Base-by-base conservation (phyloP, 305 asterid genomes). In the Salvia sclarea region DNA sequence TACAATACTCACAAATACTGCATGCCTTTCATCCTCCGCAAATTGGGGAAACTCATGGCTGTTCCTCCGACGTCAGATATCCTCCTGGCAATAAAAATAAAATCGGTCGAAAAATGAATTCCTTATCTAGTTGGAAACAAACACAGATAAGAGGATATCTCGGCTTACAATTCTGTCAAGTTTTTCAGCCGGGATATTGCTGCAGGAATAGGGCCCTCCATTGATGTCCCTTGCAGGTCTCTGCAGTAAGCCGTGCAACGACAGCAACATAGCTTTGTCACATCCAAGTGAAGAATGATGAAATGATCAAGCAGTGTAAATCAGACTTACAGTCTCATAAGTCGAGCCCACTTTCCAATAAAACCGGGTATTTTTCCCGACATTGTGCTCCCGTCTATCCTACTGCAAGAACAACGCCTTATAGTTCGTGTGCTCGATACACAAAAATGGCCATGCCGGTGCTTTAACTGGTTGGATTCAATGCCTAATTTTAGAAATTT, bases 151-250 rank as follows among this genome's bases (percentile, higher is more conserved):
- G n/a, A 61, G 25, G 52, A 64, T 37, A 67, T 55, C 47, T 47
- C 52, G 68, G 70, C 96, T 85, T 85, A 93, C 97, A 93, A 30
- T 8, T 50, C 6, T 3, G 40, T 10, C 81, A 93, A 69, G 77
- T 74, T 86, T 79, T 8, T 73, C 77, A 88, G 61, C 76, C 3
- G 76, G 68, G 94, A 82, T 74, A 91, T 73, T 14, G 75, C 52
- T 60, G 77, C 74, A 61, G 96, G 95, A 68, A 91, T 80, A 4
- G 98, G 97, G 66, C 97, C 97, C 83, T 84, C 87, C 86, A 93
- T 59, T 62, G 75, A 78, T 9, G 98, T 87, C 50, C 98, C 98
- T 78, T 93, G 95, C 84, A 93, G 48, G 75, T 88, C 85, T 53
- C 98, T 93, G 88, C 75, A 60, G 40, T 59, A 44, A 41, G 41